Base-by-base conservation (phyloP, 1,139 yeast species). In the Candida glucosophila region DNA sequence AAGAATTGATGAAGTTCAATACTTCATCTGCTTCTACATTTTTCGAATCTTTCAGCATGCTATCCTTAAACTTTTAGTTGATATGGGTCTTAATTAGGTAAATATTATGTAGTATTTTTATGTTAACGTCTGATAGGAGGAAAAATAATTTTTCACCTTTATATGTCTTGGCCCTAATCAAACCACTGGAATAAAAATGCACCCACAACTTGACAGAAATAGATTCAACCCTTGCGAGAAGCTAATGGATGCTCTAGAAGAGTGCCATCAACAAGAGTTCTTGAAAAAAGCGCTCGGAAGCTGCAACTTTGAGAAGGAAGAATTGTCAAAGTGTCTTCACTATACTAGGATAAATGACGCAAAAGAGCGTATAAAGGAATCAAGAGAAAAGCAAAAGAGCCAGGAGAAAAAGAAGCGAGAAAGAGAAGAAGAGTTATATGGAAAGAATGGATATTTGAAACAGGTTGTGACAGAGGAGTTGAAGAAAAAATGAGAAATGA, bases 271-370 rank as follows among this genome's bases (percentile, higher is more conserved):
- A 33, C 71, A 68, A 34, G 81, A 77, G 32, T 80, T 77, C 39
- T 43, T 81, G 36, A 68, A 73, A 41, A 74, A 81, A 46, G 77
- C 83, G n/a, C 59, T 83, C 39, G 97, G 97, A 19, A 61, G 73
- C 37, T 90, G 98, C 55, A 85, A 85, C 52, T 77, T 77, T 34
- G 79, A 80, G 42, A 86, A 86, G 46, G 83, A 81, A 35, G 88
- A 81, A 32, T 63, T 90, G 26, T 55, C 79, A 23, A 61, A 73
- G 45, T 90, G 98, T 53, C 63, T 90, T 21, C 92, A 85, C 44
- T 73, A 72, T 32, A 81, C 92, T 10, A 68, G 96, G 48, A 49
- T 76, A 17, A 73, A 69, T 23, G 77, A 77, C 30, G 77, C 85
- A 30, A 72, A 74, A 29, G 71, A 66, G 17, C 70, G 82, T 43